These are phyloP conservation scores for Lecanosticta acicola DNA, from an alignment of 2,329 filamentous ascomycete species.

Conservation along the genomic window DNA sequence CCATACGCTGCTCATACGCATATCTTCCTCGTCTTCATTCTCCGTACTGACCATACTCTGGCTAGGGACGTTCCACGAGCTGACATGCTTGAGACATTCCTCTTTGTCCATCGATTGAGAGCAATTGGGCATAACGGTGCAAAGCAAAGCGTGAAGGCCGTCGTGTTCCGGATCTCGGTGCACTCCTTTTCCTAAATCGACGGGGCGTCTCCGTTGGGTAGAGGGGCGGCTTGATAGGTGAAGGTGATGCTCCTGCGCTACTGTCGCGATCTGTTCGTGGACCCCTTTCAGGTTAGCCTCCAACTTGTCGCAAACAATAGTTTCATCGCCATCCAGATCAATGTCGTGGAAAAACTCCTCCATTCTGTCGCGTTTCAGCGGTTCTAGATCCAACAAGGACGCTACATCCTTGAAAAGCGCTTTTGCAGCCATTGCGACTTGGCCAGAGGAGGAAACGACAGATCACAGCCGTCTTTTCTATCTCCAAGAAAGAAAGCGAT, in stretches of 20 bases:
- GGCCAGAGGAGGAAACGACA: too few species aligned
- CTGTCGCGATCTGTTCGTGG: conserved; percentile 47
- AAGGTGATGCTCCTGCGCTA: conserved; percentile 44
- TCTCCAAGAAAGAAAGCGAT: too few species aligned
- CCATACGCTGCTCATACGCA: conserved; percentile 33
- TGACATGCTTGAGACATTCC: conserved; percentile 52
- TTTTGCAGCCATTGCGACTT: background rate
- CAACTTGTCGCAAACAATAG: conserved; percentile 49
- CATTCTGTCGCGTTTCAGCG: conserved; percentile 47
- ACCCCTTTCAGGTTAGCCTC: conserved; percentile 51
- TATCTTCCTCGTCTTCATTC: conserved; percentile 44
- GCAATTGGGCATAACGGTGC: conserved; percentile 41
- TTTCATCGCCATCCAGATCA: conserved; percentile 49
- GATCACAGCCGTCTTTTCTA: too few species aligned
- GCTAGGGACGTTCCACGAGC: conserved; percentile 55
- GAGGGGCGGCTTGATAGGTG: conserved; percentile 29
- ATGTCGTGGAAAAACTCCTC: conserved; percentile 49
- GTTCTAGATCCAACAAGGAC: background rate
- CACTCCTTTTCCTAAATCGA: conserved; percentile 6
- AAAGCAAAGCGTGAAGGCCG: conserved; percentile 48
- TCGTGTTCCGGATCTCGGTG: conserved; percentile 10
- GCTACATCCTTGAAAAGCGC: background rate
- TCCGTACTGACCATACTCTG: conserved; percentile 51
- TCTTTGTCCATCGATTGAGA: conserved; percentile 42
- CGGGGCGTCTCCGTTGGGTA: background rate